Conservation (phyloP, 179 eudicot species). For the Drosera spatulata region DNA sequence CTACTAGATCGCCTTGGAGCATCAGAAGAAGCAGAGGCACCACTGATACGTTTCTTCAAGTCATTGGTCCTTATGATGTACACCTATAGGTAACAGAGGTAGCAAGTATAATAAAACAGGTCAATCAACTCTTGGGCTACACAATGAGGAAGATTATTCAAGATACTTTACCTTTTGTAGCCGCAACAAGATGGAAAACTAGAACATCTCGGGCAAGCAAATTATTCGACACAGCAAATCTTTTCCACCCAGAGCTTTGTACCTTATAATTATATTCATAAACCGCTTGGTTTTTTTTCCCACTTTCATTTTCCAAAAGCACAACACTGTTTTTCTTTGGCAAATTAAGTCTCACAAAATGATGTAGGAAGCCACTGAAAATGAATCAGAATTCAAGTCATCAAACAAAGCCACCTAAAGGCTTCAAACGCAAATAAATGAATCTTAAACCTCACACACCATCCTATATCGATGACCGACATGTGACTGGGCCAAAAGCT, state of each 20-base stretch:
- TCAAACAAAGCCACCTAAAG: not conserved
- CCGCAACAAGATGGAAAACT: slow-evolving; percentile 37
- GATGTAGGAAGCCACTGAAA: slow-evolving; percentile 41
- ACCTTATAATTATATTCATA: slow-evolving; percentile 34
- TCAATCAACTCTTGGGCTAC: no score
- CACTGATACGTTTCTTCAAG: slow-evolving; percentile 25
- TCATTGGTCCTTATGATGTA: slow-evolving; percentile 29
- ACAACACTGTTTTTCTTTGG: slow-evolving; percentile 27
- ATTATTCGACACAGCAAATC: slow-evolving; percentile 35
- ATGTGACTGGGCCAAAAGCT: slow-evolving; percentile 9
- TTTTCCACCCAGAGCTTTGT: slow-evolving; percentile 63
- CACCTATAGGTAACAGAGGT: slow-evolving; percentile 22
- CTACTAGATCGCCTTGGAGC: slow-evolving; percentile 15
- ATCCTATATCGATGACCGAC: slow-evolving; percentile 13
- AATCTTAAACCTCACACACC: slow-evolving; percentile 10
- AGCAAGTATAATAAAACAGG: no score
- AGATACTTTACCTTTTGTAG: slow-evolving; percentile 31
- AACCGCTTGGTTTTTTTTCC: slow-evolving; percentile 22
- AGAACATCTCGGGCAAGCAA: slow-evolving; percentile 52
- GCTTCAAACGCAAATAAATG: not conserved
- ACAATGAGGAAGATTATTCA: no score
- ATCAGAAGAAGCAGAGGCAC: slow-evolving; percentile 21
- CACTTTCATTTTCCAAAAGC: slow-evolving; percentile 40
- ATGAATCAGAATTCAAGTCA: not conserved
- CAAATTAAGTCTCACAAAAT: slow-evolving; percentile 35